Conservation (phyloP, 257 asterid species). For the Cynanchum wilfordii region DNA sequence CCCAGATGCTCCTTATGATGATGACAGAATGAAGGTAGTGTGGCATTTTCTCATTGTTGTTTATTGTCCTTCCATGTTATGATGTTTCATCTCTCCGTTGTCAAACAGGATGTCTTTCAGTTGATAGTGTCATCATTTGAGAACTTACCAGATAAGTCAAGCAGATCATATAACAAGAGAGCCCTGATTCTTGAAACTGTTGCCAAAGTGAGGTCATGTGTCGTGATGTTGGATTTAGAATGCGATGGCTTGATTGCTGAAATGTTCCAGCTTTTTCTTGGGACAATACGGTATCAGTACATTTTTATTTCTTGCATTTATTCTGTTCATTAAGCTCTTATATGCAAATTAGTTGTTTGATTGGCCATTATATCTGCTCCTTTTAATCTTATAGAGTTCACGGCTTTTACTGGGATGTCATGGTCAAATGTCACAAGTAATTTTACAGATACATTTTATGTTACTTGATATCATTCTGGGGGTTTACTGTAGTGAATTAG, state of each 20-base stretch:
- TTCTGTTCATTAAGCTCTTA: conserved; percentile 12
- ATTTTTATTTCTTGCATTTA: not conserved
- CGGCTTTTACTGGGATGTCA: not conserved
- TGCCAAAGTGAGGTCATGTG: conserved; percentile 94
- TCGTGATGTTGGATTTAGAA: conserved; percentile 95
- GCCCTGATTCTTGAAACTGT: conserved; percentile 83
- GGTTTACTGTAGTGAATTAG: not conserved
- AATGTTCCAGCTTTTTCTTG: conserved; percentile 84
- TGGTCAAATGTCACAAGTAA: not conserved
- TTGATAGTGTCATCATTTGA: conserved; percentile 87
- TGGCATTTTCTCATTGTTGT: not conserved
- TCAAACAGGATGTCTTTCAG: conserved; percentile 70
- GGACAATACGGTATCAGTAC: conserved; percentile 56
- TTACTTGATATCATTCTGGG: not conserved
- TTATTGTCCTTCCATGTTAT: not conserved
- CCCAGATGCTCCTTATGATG: conserved; percentile 95
- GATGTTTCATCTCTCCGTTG: conserved; percentile 14
- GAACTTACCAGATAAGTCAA: conserved; percentile 56
- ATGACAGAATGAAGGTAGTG: conserved; percentile 86
- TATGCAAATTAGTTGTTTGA: not conserved
- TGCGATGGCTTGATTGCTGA: conserved; percentile 77
- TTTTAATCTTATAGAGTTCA: not conserved
- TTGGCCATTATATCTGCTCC: not conserved
- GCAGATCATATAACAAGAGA: conserved; percentile 74
- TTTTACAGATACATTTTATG: not conserved